Percentiles rank a stretch among this genome's conserved stretches.
Evolutionary conservation across 257 asterid species (phyloP).

Genomic region (Przewalskia tangutica): DNA sequence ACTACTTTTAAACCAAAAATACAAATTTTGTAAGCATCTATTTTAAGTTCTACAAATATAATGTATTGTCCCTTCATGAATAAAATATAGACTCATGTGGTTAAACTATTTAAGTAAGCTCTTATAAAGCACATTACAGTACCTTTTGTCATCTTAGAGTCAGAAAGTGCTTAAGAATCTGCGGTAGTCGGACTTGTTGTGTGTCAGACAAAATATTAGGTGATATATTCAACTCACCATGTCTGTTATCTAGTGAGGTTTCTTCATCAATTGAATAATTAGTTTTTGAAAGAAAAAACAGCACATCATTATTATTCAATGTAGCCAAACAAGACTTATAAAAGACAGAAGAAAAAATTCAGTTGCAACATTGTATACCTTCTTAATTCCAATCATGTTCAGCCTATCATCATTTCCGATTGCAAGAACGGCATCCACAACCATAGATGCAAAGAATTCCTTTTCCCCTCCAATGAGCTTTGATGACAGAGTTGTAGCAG

Average conservation of each 20-base stretch:
- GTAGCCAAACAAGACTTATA: background rate
- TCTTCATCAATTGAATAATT: background rate
- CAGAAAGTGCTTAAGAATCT: no score
- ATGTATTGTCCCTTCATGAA: background rate
- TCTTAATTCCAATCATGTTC: constrained; percentile 95
- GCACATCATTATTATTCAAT: no score
- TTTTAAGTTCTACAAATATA: background rate
- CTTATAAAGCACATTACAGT: background rate
- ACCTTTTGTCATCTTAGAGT: background rate
- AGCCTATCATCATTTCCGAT: constrained; percentile 86
- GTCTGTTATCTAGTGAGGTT: background rate
- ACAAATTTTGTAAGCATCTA: background rate
- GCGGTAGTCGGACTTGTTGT: no score
- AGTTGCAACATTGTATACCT: constrained; percentile 29
- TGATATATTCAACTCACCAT: background rate
- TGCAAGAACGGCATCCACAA: constrained; percentile 87
- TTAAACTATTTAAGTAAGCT: background rate
- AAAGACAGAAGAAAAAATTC: background rate
- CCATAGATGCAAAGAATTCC: constrained; percentile 94
- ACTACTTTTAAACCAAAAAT: background rate
- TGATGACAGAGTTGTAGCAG: constrained; percentile 92
- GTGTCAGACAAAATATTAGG: background rate
- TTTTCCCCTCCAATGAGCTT: constrained; percentile 99
- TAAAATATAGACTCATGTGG: background rate
- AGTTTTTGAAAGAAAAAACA: no score